Conservation (phyloP, 768 basidiomycete genomes). For the Boletus patriciae region DNA sequence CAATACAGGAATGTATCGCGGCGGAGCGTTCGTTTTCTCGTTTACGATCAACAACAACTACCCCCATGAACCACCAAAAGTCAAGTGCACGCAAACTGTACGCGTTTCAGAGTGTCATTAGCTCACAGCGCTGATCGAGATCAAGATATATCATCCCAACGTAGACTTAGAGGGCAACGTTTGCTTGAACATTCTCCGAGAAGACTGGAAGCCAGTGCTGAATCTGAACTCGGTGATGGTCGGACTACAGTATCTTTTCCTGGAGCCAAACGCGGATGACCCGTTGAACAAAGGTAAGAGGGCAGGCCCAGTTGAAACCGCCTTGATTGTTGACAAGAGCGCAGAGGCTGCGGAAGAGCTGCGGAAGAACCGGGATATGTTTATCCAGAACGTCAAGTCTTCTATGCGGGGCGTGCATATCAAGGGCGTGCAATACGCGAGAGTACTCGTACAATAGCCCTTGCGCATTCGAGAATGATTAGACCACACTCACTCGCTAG, state of each 20-base stretch:
- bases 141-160: slow-evolving; percentile 97
- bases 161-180: slow-evolving; percentile 98
- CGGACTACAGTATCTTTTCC: slow-evolving; percentile 95
- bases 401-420: slow-evolving; percentile 83
- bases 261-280: slow-evolving; percentile 98
- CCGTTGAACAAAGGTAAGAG: slow-evolving; percentile 95
- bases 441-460: slow-evolving; percentile 55
- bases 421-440: slow-evolving; percentile 78
- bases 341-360: slow-evolving; percentile 96
- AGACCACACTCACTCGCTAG: slow-evolving; percentile 5
- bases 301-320: neutral
- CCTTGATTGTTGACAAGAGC: slow-evolving; percentile 9
- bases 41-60: slow-evolving; percentile 97
- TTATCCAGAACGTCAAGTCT: slow-evolving; percentile 79
- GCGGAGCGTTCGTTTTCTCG: slow-evolving; percentile 90
- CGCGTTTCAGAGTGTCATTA: slow-evolving; percentile 26
- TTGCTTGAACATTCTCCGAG: slow-evolving; percentile 95
- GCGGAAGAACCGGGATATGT: slow-evolving; percentile 82
- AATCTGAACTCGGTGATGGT: slow-evolving; percentile 99
- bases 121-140: slow-evolving; percentile 4
- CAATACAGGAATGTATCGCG: slow-evolving; percentile 91
- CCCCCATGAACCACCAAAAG: slow-evolving; percentile 98
- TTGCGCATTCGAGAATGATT: neutral
- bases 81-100: slow-evolving; percentile 94
- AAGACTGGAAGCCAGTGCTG: slow-evolving; percentile 99